Conservation (phyloP, 306 rosid species). For the Comarum palustre region DNA sequence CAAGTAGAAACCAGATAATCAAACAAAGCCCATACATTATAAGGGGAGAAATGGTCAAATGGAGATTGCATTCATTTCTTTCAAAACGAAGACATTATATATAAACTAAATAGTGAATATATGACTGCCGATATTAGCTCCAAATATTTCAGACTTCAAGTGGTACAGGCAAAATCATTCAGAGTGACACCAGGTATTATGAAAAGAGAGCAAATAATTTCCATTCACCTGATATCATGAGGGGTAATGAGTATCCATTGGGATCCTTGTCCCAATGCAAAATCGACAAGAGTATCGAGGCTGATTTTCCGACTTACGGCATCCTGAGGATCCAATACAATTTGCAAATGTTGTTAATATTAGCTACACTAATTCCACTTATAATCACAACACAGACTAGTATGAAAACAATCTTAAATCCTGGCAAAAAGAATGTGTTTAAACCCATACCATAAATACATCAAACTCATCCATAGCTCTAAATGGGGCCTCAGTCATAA, state of each 20-base stretch:
- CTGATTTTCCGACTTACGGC: constrained; percentile 94
- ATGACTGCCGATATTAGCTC: background rate
- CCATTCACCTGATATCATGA: constrained; percentile 75
- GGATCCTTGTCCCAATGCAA: constrained; percentile 78
- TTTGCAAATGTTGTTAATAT: background rate
- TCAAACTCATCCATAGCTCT: constrained; percentile 98
- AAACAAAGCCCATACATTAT: background rate
- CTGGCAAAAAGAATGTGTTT: background rate
- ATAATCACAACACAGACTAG: background rate
- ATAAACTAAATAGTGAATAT: background rate
- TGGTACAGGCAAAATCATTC: background rate
- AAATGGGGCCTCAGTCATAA: constrained; percentile 91
- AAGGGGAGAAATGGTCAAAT: background rate
- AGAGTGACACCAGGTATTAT: background rate
- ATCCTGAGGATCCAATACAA: constrained; percentile 54
- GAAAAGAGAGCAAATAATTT: background rate
- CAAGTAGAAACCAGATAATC: background rate
- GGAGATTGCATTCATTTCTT: background rate
- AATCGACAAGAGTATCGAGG: constrained; percentile 81
- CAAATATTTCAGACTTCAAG: background rate
- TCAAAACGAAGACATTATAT: background rate
- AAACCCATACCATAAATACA: constrained; percentile 72
- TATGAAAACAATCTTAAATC: background rate
- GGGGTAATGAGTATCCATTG: constrained; percentile 96
- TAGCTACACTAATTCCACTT: background rate